Percentiles rank a stretch among this genome's conserved stretches.
Conservation (phyloP, 139 green algal species). For the Tetratostichococcus sp. region DNA sequence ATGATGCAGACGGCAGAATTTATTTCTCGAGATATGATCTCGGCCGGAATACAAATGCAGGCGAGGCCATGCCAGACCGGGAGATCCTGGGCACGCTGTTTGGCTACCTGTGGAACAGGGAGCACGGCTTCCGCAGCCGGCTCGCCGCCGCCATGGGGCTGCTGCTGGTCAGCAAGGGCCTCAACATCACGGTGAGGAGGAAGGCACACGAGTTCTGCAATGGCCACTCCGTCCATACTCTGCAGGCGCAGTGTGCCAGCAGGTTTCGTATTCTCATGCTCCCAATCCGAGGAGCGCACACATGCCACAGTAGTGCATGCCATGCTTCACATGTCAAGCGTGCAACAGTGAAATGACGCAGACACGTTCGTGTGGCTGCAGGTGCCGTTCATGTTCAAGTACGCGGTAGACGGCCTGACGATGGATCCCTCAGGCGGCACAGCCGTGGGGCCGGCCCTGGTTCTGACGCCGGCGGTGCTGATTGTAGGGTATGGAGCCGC, state of each 20-base stretch:
- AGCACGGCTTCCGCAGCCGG: conserved; percentile 53
- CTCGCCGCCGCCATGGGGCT: conserved; percentile 59
- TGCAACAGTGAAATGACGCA: too few relatives aligned
- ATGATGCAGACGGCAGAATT: too few relatives aligned
- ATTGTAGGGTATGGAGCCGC: conserved; percentile 76
- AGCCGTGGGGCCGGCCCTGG: conserved; percentile 22
- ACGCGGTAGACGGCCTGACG: conserved; percentile 77
- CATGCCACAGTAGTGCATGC: too few relatives aligned
- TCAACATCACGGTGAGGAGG: conserved; percentile 30
- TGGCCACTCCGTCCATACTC: neutral
- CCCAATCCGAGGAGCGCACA: too few relatives aligned
- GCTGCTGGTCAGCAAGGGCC: conserved; percentile 45
- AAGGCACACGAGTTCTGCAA: neutral
- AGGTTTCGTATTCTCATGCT: too few relatives aligned
- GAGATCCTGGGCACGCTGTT: conserved; percentile 52
- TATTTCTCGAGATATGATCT: too few relatives aligned
- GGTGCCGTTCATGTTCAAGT: conserved; percentile 95
- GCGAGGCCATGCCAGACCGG: conserved; percentile 43
- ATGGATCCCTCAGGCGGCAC: conserved; percentile 38
- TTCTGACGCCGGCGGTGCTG: conserved; percentile 61
- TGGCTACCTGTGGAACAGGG: conserved; percentile 36
- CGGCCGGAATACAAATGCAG: neutral
- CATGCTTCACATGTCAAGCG: too few relatives aligned
- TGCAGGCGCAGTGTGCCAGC: neutral
- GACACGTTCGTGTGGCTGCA: too few relatives aligned